Percentiles rank a stretch among this genome's conserved stretches.
Conservation (phyloP, 768 basidiomycete genomes). For the Mycena sanguinolenta region DNA sequence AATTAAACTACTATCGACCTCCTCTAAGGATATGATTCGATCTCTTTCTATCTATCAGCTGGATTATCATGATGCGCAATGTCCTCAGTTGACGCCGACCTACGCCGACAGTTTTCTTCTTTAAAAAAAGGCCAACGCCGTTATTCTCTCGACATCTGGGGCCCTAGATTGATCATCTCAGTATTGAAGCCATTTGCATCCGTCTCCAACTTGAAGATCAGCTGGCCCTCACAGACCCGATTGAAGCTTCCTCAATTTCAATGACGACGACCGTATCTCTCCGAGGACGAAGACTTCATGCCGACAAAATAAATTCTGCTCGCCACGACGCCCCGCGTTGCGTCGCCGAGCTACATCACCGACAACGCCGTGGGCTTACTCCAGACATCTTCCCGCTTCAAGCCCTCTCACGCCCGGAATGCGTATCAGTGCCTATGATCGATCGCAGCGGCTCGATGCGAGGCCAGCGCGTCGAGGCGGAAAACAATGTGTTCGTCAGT, state of each 20-base stretch:
- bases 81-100: too few species aligned
- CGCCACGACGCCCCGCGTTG: slow-evolving; percentile 58
- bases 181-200: slow-evolving; percentile 27
- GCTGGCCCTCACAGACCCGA: slow-evolving; percentile 35
- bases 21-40: too few species aligned
- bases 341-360: slow-evolving; percentile 49
- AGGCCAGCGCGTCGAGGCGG: slow-evolving; percentile 46
- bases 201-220: slow-evolving; percentile 31
- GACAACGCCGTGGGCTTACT: slow-evolving; percentile 49
- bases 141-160: background rate
- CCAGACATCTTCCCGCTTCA: slow-evolving; percentile 60
- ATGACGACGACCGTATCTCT: slow-evolving; percentile 29
- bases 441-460: slow-evolving; percentile 60
- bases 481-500: slow-evolving; percentile 50
- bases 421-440: slow-evolving; percentile 60
- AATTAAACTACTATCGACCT: too few species aligned
- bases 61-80: too few species aligned
- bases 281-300: slow-evolving; percentile 55
- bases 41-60: too few species aligned
- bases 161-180: slow-evolving; percentile 18
- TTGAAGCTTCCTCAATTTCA: slow-evolving; percentile 29
- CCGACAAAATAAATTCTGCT: slow-evolving; percentile 52
- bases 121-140: too few species aligned
- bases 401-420: slow-evolving; percentile 53
- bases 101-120: too few species aligned